Evolutionary conservation across 176 grass and related monocot genomes (phyloP), one percentile per base, ranked within the genome.

Genomic region (Juncus effusus): DNA sequence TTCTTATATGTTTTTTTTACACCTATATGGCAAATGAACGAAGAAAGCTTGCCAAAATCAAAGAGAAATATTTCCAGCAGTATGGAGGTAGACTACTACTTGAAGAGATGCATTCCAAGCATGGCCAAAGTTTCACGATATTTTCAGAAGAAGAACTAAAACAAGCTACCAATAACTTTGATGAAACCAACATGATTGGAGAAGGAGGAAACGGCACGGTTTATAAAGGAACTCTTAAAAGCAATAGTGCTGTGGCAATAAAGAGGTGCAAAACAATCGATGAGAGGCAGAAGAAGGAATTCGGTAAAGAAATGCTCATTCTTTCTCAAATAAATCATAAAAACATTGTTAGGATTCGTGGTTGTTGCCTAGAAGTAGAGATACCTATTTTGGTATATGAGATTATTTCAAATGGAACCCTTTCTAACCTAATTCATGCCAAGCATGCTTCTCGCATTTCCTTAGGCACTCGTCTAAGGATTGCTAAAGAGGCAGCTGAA

Each of bases 181-280:
- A 77, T 65, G 52, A 13, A 16, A 44, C 0, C 2, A 38, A 60
- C 7, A 64, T 85, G 59, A 40, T 85, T 12, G 82, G 82, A 4
- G 55, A 74, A 37, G 84, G 79, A 51, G 70, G 62, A 3, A 67
- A 86, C 3, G 78, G 78, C 19, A 78, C 74, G 5, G 74, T 86
- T 1, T 86, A 78, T 56, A 81, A 75, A 59, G 78, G 66, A 7
- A 41, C 59, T 19, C 38, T 78, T 12, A 19, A 13, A 28, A 28
- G 19, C 38, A 14, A 3, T 3, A 61, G 41, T 10, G 38, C 16
- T 0, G 63, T 76, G 2, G 82, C 65, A 0, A 70, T 79, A 2
- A 85, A 85, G 28, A 60, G 73, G 58, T 75, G 67, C 54, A 84
- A 84, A 45, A 9, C 38, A 44, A 45, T 84, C 1, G 59, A 74